Percentiles rank a stretch among this genome's conserved stretches.
These are phyloP conservation scores for Biancaea sappan DNA, from an alignment of 306 rosid genomes.

Conservation along the genomic window DNA sequence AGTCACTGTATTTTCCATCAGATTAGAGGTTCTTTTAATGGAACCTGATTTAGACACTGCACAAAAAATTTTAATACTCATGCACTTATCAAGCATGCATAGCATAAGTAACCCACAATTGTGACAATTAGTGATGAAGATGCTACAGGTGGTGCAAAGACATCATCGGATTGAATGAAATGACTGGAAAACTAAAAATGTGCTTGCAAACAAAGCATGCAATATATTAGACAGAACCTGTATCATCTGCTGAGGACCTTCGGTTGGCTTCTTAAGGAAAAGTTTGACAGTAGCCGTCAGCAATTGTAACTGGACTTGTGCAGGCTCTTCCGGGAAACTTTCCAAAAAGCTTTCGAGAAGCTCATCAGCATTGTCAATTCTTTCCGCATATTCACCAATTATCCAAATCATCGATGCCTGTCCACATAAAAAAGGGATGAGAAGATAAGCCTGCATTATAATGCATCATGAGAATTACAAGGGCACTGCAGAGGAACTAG, in stretches of 20 bases:
- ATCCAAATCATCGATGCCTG: conserved; percentile 99
- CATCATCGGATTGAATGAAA: conserved; percentile 2
- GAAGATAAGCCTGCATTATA: conserved; percentile 11
- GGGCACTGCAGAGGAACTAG: conserved; percentile 25
- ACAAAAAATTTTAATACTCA: neutral
- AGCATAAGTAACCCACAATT: neutral
- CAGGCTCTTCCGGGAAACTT: conserved; percentile 96
- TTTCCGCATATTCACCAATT: conserved; percentile 98
- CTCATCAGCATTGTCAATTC: conserved; percentile 99
- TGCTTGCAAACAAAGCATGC: conserved; percentile 28
- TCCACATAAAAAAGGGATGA: conserved; percentile 28
- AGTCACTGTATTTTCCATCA: neutral
- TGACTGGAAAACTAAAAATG: neutral
- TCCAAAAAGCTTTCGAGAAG: conserved; percentile 99
- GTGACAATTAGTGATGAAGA: neutral
- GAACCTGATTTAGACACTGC: neutral
- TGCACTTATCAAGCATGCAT: neutral
- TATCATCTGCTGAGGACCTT: conserved; percentile 99
- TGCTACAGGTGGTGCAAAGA: neutral
- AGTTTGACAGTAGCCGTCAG: conserved; percentile 98
- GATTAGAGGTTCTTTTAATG: neutral
- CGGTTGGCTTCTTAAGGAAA: conserved; percentile 98
- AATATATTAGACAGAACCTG: conserved; percentile 61
- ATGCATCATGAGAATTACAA: conserved; percentile 26
- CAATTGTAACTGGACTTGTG: conserved; percentile 95